phyloP scores from a whole-genome alignment of 345 rosid species.

The Rubroshorea leprosula region DNA sequence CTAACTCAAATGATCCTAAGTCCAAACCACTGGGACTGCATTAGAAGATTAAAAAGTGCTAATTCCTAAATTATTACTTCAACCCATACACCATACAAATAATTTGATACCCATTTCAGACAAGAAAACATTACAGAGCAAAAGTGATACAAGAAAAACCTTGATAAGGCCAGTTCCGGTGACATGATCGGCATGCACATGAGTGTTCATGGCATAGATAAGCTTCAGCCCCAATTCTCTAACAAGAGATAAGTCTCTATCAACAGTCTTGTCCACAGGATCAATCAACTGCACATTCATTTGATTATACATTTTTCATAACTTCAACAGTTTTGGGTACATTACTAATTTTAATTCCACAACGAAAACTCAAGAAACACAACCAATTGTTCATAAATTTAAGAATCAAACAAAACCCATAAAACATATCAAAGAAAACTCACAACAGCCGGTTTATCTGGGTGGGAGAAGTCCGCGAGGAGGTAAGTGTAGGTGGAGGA shows the following conservation, averaged over 20 bases:
- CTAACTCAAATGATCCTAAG: no score
- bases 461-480: conserved; percentile 79
- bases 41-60: no score
- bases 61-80: no score
- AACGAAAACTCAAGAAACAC: not conserved
- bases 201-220: conserved; percentile 80
- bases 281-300: conserved; percentile 99
- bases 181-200: conserved; percentile 97
- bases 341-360: no score
- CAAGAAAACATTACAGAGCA: not conserved
- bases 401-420: no score
- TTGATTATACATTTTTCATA: no score
- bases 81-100: no score
- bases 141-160: conserved; percentile 28
- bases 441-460: conserved; percentile 85
- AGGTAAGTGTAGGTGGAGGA: conserved; percentile 86
- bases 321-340: no score
- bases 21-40: no score
- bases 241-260: conserved; percentile 67
- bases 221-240: conserved; percentile 75
- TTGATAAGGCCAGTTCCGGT: conserved; percentile 86
- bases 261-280: conserved; percentile 86
- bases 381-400: no score
- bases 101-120: no score
- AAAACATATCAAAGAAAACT: conserved; percentile 4